Base-by-base conservation (phyloP, 805 yeast species). In the Lipomyces orientalis region DNA sequence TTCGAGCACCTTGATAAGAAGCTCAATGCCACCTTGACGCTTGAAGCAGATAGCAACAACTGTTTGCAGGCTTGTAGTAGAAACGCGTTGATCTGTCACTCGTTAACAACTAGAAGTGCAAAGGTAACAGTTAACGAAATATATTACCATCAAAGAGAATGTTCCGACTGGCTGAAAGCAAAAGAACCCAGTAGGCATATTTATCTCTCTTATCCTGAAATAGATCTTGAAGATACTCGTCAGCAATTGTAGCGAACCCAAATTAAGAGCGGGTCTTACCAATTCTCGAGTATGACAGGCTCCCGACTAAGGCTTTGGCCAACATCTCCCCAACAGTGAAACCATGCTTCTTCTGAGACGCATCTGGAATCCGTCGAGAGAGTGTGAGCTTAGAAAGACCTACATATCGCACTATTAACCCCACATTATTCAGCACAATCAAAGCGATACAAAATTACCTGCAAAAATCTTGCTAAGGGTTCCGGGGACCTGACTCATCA, bases 31-130 rank as follows among this genome's bases (percentile, higher is more conserved):
- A 19, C 76, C 75, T 19, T 57, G 62, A 57, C 76, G 75, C 58
- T 75, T 73, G 68, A 76, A 77, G 64, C 73, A 71, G 19, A 75
- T 73, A 58, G 75, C 75, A 2, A 75, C 75, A 25, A 65, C 65
- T 8, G 69, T 70, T 25, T 64, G 69, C 14, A 69, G 22, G 46
- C 58, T 61, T 10, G 69, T 59, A 12, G 69, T 10, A 19, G 62
- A 54, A 22, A 57, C 70, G 7, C 72, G 65, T 56, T 61, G 67
- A 43, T 66, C 71, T 66, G 37, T 7, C 49, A 19, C 57, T 29
- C 22, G 37, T 60, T 60, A 66, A 54, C 22, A 51, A 12, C 54
- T 19, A 7, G 19, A n/a, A 16, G 5, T 12, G 16, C 9, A 16
- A 49, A 52, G 29, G 25, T 52, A 14, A 22, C 33, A 58, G 10